Percentiles rank a stretch among this genome's conserved stretches.
phyloP scores from a whole-genome alignment of 1,139 yeast genomes.

The Candida tropicalis region DNA sequence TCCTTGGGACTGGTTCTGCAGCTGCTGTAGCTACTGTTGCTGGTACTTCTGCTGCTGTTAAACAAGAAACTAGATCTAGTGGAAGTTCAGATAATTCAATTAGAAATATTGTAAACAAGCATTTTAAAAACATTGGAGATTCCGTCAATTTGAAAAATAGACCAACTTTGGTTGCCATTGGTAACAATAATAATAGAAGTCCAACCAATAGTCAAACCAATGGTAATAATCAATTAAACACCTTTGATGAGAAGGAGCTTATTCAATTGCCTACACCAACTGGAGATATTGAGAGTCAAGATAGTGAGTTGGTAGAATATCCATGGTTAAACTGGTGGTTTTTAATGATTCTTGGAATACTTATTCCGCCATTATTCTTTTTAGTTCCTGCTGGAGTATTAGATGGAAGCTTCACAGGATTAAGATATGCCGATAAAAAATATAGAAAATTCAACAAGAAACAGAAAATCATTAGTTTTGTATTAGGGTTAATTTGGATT shows the following conservation, averaged over 20 bases:
- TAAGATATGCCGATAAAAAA: conserved; percentile 15
- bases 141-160: not conserved
- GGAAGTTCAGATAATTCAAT: conserved; percentile 5
- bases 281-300: conserved; percentile 24
- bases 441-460: conserved; percentile 25
- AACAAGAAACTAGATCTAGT: conserved; percentile 3
- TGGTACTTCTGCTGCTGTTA: conserved; percentile 1
- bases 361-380: conserved; percentile 40
- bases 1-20: not conserved
- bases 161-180: not conserved
- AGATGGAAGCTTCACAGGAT: conserved; percentile 29
- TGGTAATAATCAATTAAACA: not conserved
- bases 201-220: not conserved
- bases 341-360: conserved; percentile 32
- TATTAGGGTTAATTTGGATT: conserved; percentile 39
- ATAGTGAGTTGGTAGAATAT: conserved; percentile 11
- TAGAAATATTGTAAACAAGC: conserved; percentile 3
- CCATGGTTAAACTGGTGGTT: conserved; percentile 23
- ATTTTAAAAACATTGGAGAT: conserved; percentile 5
- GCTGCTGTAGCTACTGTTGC: not conserved
- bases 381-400: conserved; percentile 35
- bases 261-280: conserved; percentile 1
- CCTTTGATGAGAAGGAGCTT: conserved; percentile 6
- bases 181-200: not conserved
- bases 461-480: conserved; percentile 37